These are phyloP conservation scores for Globisporangium recalcitrans DNA, from an alignment of 352 stramenopile species.

Conservation along the genomic window DNA sequence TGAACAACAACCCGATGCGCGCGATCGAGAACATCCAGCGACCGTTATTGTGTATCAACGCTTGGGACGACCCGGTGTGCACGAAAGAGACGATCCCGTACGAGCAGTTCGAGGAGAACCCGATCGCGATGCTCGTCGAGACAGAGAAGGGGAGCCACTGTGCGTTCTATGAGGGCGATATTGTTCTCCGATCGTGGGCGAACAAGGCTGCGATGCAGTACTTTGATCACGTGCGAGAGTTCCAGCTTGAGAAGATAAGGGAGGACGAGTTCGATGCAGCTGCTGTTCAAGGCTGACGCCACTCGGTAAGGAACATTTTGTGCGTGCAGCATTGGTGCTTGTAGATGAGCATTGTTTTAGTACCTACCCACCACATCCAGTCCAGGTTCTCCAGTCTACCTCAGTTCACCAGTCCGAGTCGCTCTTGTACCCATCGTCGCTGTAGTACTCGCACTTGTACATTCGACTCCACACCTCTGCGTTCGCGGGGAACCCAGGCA, in stretches of 20 bases:
- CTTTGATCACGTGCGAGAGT: slow-evolving; percentile 53
- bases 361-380: neutral
- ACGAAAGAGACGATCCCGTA: slow-evolving; percentile 70
- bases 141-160: slow-evolving; percentile 67
- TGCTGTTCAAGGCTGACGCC: neutral
- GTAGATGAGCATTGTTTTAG: neutral
- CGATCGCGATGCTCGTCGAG: slow-evolving; percentile 45
- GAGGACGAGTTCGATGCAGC: neutral
- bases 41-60: slow-evolving; percentile 69
- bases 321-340: neutral
- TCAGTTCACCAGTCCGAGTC: slow-evolving; percentile 20
- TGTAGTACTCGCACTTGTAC: slow-evolving; percentile 56
- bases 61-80: slow-evolving; percentile 73
- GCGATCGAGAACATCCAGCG: slow-evolving; percentile 44
- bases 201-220: slow-evolving; percentile 56
- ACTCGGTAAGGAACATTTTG: neutral
- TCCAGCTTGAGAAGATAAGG: slow-evolving; percentile 7
- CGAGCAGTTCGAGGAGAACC: slow-evolving; percentile 43
- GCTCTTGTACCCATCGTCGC: slow-evolving; percentile 38
- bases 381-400: neutral
- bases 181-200: slow-evolving; percentile 64
- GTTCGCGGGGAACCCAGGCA: slow-evolving; percentile 38
- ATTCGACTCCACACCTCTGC: slow-evolving; percentile 31
- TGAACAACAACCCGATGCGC: slow-evolving; percentile 73
- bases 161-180: slow-evolving; percentile 63